A percentile compares a stretch with the other conserved stretches of the same genome.
Conservation (phyloP, 805 yeast genomes). For the Schizosaccharomyces osmophilus region DNA sequence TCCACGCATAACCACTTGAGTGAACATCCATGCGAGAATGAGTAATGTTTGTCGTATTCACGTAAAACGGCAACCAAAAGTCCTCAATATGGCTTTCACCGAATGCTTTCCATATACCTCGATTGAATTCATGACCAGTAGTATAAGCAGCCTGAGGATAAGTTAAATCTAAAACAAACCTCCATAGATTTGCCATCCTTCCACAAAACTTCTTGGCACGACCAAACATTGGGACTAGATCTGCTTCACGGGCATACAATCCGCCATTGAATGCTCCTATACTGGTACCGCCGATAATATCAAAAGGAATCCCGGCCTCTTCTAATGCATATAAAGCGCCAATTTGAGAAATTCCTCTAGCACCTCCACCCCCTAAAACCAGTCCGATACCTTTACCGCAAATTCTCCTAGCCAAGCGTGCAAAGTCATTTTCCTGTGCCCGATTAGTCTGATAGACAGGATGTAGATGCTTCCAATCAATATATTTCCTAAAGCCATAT, state of each 20-base stretch:
- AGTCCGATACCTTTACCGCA: slow-evolving; percentile 87
- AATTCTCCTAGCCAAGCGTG: slow-evolving; percentile 65
- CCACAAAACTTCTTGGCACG: slow-evolving; percentile 67
- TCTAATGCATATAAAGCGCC: slow-evolving; percentile 82
- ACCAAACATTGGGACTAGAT: slow-evolving; percentile 73
- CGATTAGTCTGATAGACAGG: slow-evolving; percentile 16
- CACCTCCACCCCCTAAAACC: slow-evolving; percentile 95
- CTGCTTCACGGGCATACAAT: slow-evolving; percentile 74
- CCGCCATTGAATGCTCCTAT: slow-evolving; percentile 95
- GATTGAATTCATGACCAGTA: slow-evolving; percentile 88
- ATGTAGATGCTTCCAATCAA: slow-evolving; percentile 8
- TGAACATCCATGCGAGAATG: slow-evolving; percentile 89
- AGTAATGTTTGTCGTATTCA: slow-evolving; percentile 86
- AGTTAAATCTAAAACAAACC: slow-evolving; percentile 60
- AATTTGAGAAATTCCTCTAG: slow-evolving; percentile 76
- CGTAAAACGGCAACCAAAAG: slow-evolving; percentile 73
- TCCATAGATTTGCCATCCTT: slow-evolving; percentile 65
- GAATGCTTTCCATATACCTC: slow-evolving; percentile 92
- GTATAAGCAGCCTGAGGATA: slow-evolving; percentile 86
- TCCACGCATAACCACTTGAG: slow-evolving; percentile 80
- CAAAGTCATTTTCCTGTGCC: slow-evolving; percentile 64
- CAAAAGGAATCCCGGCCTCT: slow-evolving; percentile 80
- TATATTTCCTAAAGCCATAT: slow-evolving; percentile 13
- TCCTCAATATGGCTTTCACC: slow-evolving; percentile 86
- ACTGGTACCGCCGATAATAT: slow-evolving; percentile 85